Percentiles rank a stretch among this genome's conserved stretches.
Evolutionary conservation across 495 filamentous ascomycete genomes (phyloP).

Genomic region (Penicillium soppii): DNA sequence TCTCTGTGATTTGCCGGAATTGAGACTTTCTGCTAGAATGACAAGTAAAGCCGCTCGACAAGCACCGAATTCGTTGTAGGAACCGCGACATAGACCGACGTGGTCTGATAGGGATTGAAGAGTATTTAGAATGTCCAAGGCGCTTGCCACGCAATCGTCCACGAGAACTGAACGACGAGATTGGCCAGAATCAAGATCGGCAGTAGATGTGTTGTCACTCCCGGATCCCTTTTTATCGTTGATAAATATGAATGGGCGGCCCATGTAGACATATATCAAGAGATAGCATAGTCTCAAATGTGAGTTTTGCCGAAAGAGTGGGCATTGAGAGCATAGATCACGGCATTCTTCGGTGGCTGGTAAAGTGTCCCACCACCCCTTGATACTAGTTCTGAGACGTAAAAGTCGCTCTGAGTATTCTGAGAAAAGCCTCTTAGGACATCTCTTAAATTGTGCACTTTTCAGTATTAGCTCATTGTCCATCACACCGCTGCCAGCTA

Average conservation of each 20-base stretch:
- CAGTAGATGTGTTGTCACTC: not conserved
- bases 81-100: conserved; percentile 44
- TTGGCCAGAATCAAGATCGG: conserved; percentile 14
- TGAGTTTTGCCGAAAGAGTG: conserved; percentile 39
- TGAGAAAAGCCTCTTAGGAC: conserved; percentile 32
- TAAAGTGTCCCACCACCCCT: conserved; percentile 44
- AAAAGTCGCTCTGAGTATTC: conserved; percentile 39
- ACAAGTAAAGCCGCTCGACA: conserved; percentile 50
- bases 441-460: conserved; percentile 31
- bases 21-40: conserved; percentile 45
- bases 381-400: conserved; percentile 32
- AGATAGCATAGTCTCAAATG: conserved; percentile 48
- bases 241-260: conserved; percentile 45
- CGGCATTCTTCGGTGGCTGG: conserved; percentile 34
- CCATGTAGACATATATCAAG: conserved; percentile 43
- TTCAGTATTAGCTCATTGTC: not conserved
- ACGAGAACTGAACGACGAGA: conserved; percentile 36
- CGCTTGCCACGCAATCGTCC: conserved; percentile 45
- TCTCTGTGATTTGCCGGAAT: conserved; percentile 11
- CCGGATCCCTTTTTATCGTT: conserved; percentile 22
- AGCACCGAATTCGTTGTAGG: conserved; percentile 49
- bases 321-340: conserved; percentile 31
- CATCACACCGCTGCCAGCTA: not conserved
- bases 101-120: conserved; percentile 41
- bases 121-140: conserved; percentile 42